A percentile compares a stretch with the other conserved stretches of the same genome.
These are phyloP conservation scores for Trypanosoma caninum DNA, from an alignment of 208 protist genomes.

Conservation along the genomic window DNA sequence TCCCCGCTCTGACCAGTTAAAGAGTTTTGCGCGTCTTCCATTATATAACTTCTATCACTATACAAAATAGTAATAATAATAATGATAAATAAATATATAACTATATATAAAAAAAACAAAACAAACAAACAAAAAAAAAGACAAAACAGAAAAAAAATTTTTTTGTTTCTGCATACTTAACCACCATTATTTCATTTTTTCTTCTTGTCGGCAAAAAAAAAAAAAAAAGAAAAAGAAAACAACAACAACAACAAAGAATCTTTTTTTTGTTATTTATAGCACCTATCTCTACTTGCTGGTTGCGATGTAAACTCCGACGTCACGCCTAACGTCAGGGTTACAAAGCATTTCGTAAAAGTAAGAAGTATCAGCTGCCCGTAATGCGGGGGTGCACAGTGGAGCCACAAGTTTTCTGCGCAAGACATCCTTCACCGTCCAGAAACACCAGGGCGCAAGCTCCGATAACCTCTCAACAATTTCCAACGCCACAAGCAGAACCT, in stretches of 20 bases:
- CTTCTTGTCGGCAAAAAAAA: conserved; percentile 17
- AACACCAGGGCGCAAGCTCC: conserved; percentile 42
- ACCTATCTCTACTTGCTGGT: neutral
- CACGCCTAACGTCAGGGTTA: conserved; percentile 35
- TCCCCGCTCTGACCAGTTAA: conserved; percentile 46
- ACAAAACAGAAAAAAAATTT: conserved; percentile 15
- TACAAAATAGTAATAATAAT: conserved; percentile 13
- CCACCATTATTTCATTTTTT: too few relatives aligned
- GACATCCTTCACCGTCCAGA: conserved; percentile 66
- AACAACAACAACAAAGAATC: conserved; percentile 3
- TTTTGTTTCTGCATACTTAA: too few relatives aligned
- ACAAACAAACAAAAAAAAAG: conserved; percentile 17
- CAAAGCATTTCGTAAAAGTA: conserved; percentile 61
- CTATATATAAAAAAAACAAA: conserved; percentile 23
- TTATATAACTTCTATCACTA: neutral
- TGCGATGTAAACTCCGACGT: conserved; percentile 11
- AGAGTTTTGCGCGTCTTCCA: conserved; percentile 24
- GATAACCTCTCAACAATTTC: conserved; percentile 57
- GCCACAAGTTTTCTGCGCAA: conserved; percentile 41
- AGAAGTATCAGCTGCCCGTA: conserved; percentile 48
- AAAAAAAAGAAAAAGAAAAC: conserved; percentile 4
- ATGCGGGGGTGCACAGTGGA: conserved; percentile 44
- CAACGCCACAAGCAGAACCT: conserved; percentile 54
- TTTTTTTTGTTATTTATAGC: conserved; percentile 10
- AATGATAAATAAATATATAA: conserved; percentile 12